Base-by-base conservation (phyloP, 1,284 basidiomycete species). In the Omphalotus olearius region DNA sequence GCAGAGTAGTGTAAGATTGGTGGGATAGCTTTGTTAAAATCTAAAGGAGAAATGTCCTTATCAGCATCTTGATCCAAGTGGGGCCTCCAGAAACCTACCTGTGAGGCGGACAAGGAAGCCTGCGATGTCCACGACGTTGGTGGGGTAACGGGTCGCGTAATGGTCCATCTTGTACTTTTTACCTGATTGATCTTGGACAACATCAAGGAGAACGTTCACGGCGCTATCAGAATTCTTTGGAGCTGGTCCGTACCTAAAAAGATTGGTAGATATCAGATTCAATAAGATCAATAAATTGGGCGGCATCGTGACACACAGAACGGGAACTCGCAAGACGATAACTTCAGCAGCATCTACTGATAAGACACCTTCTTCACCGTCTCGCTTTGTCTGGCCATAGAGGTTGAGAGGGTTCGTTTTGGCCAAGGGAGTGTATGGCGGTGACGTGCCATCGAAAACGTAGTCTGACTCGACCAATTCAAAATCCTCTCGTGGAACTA, bases 101-200 rank as follows among this genome's bases (percentile, higher is more conserved):
- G 79, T 72, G 14, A 91, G 71, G 30, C 82, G 77, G 30, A 82
- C 82, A 40, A 92, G 74, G 66, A 91, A 91, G 28, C 76, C 73
- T 1, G 84, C 86, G 52, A 93, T 84, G 61, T 91, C 88, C 30
- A 85, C 62, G 10, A 88, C 80, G 59, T 88, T 88, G 25, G 90
- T 92, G 1, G 91, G 90, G 67, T 84, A 91, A 17, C 91, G 76
- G 16, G 83, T 88, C 11, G 88, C 89, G 63, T 82, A 92, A 66
- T 93, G 87, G 62, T 93, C 91, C 91, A 93, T 93, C 62, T 80
- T 88, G 70, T 90, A 90, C 45, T 70, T 71, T 67, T 89, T 89
- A 4, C 85, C 85, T 6, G 85, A 85, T 60, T 85, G 86, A 61
- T 91, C 87, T 54, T 78, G 70, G 1, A 93, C 88, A 41, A 91